Base-by-base conservation (phyloP, 176 grass and related monocot species). In the Typha latifolia region DNA sequence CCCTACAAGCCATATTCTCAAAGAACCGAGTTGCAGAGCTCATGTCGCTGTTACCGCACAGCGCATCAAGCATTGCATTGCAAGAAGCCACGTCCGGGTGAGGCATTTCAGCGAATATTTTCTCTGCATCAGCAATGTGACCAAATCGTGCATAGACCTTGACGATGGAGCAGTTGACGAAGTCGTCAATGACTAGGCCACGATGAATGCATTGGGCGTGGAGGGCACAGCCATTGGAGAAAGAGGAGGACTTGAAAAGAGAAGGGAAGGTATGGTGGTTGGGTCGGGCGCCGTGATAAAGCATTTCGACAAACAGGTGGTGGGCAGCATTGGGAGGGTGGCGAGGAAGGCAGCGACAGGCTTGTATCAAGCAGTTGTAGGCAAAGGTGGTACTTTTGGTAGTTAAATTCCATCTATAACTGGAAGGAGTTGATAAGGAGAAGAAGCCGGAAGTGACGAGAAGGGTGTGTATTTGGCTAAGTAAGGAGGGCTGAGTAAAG, bases 181-280 rank as follows among this genome's bases (percentile, higher is more conserved):
- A 90, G 70, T 78, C 69, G 52, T 90, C 84, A 10, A 68, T 27
- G 0, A 48, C 66, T 5, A 90, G 73, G 47, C 84, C 91, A 0
- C 84, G 73, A 51, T 76, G 91, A 37, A 90, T n/a, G 61, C 72
- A 80, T 61, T 96, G 87, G 16, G 69, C 66, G 65, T 96, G 91
- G 71, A 96, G 63, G 31, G 59, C 32, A n/a, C 67, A n/a, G 20
- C 59, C 73, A 12, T 51, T 51, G 31, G 18, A 26, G 22, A 55
- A 51, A 34, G 68, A 47, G 55, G 72, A 47, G 63, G 32, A 67
- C 62, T 82, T 90, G 73, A 96, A 29, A 12, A 96, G 79, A 19
- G 79, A 79, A 20, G 91, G 87, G 73, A 96, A 90, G 5, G 91
- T 81, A 70, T 83, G 81, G 79, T 75, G 48, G 63, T 96, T 90